Evolutionary conservation across 805 yeast genomes (phyloP), one percentile per base, ranked within the genome.

Genomic region (Ogataea zsoltii): DNA sequence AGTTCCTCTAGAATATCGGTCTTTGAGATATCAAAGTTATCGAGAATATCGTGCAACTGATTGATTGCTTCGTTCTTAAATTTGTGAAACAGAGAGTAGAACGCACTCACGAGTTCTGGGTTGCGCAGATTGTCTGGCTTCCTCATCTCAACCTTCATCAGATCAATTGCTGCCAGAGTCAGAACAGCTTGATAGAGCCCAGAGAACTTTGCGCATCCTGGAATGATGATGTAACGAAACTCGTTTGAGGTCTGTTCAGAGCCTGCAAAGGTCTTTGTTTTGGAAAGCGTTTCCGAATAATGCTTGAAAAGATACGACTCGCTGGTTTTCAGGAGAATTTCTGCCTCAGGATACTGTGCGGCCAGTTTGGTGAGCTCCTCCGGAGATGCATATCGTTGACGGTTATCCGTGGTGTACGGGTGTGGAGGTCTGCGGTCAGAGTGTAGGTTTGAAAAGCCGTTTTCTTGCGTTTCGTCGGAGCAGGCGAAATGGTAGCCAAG

Each of bases 41-140:
- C 67, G 11, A 65, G 33, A n/a, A 63, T 48, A 34, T 60, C 46
- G 48, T 66, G 65, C 33, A 65, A 45, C 23, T 50, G 44, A 38
- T 51, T 63, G 16, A 66, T 60, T 4, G 68, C 66, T 33, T 58
- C 60, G 47, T 64, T 61, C 42, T 63, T 62, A 38, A 57, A 60
- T 33, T 53, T 56, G 17, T 53, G 31, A 33, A 53, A 45, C 2
- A 44, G 17, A 1, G 49, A 42, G 28, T 49, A 33, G 37, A 44
- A 50, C 15, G 42, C 32, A 7, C 15, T 37, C 3, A 50, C 36
- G 9, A 47, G 34, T 12, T 10, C 14, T 19, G n/a, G 9, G 19
- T 50, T 32, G 25, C 40, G 44, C 4, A 10, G 11, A 9, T 23
- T 14, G 15, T 16, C 9, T 9, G 42, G 31, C 26, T 34, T 33